Evolutionary conservation across 2,329 filamentous ascomycete genomes (phyloP), one percentile per base, ranked within the genome.

Genomic region (Herpotrichia juniperi): DNA sequence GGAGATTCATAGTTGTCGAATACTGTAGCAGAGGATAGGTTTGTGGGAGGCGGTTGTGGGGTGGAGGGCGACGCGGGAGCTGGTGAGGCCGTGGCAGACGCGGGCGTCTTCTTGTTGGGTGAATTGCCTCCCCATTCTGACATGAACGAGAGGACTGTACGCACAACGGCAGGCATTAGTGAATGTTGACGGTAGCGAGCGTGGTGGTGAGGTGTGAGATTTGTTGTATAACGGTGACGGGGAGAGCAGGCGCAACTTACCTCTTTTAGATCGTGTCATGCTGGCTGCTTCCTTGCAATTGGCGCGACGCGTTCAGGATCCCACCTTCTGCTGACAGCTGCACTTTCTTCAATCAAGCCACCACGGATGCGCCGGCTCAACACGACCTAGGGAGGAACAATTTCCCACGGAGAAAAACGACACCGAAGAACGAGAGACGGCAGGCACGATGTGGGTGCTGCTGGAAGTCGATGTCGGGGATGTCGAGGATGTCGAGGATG

Each of bases 121-220:
- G 76, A 61, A 57, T 66, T 54, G 68, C 75, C 63, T 67, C 88
- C 88, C 79, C 90, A 87, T 76, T 87, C 86, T 74, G 89, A 91
- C 83, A 96, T 93, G 77, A 96, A 96, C 65, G 91, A 96, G 64
- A 92, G 81, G 51, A 96, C 91, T 96, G 75, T 57, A 39, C 31
- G 62, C 55, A 59, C 61, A 61, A 57, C 53, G 50, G 31, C 56
- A 55, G 48, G 45, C 62, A 66, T 71, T 62, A 70, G 66, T 48
- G 48, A 58, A 51, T 56, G 57, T 50, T 40, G 35, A 31, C 37
- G 30, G 16, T 40, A 22, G 10, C 32, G 7, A 30, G 37, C 10
- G 28, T 51, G 53, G 42, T 43, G 10, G 25, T 8, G 53, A 21
- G 12, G 46, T 43, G 45, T 35, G 17, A 46, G 35, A 39, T 47